Conservation (phyloP, 2,329 filamentous ascomycete species). For the Apiospora rasikravindrae region DNA sequence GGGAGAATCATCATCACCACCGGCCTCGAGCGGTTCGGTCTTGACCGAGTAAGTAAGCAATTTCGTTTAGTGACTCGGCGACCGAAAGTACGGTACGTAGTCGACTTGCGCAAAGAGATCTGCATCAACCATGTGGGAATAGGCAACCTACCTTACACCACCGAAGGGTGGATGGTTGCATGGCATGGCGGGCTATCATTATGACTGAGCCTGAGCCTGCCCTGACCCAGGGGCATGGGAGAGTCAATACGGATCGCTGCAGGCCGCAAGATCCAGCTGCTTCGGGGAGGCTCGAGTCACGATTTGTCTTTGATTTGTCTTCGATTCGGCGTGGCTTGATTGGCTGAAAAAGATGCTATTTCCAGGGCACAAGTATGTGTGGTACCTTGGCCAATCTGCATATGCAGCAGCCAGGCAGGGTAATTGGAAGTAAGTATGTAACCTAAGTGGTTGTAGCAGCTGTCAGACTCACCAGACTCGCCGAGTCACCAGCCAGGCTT, state of each 20-base stretch:
- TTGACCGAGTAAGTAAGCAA: slow-evolving; percentile 16
- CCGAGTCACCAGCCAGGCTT: slow-evolving; percentile 9
- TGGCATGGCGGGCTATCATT: not conserved
- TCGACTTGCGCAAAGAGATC: not conserved
- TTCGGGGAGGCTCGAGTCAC: slow-evolving; percentile 1
- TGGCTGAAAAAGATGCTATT: slow-evolving; percentile 10
- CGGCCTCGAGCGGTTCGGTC: not conserved
- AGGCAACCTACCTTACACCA: not conserved
- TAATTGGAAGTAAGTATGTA: no score
- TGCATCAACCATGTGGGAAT: slow-evolving; percentile 2
- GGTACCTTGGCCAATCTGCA: not conserved
- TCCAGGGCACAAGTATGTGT: not conserved
- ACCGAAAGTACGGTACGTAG: slow-evolving; percentile 12
- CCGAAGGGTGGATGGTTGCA: not conserved
- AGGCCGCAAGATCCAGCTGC: slow-evolving; percentile 14
- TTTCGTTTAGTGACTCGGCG: slow-evolving; percentile 4
- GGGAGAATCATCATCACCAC: not conserved
- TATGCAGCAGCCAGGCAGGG: not conserved
- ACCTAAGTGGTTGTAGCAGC: no score
- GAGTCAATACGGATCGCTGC: not conserved
- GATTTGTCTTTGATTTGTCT: slow-evolving; percentile 14
- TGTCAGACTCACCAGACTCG: slow-evolving; percentile 9
- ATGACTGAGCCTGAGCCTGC: not conserved
- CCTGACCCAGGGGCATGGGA: not conserved
- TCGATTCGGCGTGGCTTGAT: not conserved